A percentile compares a stretch with the other conserved stretches of the same genome.
Conservation (phyloP, 2,329 filamentous ascomycete genomes). For the Fusarium nanum region DNA sequence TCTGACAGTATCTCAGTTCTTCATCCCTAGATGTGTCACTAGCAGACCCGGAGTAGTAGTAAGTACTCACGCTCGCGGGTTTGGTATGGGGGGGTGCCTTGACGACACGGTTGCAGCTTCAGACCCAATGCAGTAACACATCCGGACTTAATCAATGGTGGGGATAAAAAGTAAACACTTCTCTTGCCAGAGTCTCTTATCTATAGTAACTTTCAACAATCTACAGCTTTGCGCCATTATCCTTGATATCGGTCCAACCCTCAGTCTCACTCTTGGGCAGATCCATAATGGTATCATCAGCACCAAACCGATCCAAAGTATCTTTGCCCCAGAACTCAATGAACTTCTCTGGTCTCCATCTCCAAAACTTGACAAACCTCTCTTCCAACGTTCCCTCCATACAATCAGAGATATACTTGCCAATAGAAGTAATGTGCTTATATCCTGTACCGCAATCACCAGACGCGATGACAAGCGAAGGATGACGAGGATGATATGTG, state of each 20-base stretch:
- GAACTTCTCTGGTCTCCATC: slow-evolving; percentile 27
- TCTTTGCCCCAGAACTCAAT: slow-evolving; percentile 22
- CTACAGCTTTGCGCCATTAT: rapidly evolving
- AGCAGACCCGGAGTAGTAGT: no score
- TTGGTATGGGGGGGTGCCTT: no score
- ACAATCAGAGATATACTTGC: slow-evolving; percentile 20
- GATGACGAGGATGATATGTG: slow-evolving; percentile 29
- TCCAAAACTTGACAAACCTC: slow-evolving; percentile 26
- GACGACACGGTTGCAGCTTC: no score
- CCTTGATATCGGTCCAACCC: slow-evolving; percentile 12
- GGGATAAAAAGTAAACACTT: no score
- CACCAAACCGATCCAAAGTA: slow-evolving; percentile 30
- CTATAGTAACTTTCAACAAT: no score
- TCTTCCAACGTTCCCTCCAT: slow-evolving; percentile 17
- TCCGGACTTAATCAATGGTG: no score
- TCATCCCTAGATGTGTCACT: no score
- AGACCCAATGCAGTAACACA: no score
- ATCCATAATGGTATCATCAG: slow-evolving; percentile 14
- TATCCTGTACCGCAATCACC: slow-evolving; percentile 30
- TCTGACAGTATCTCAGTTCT: no score
- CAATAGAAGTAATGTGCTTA: slow-evolving; percentile 33
- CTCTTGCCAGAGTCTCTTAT: background rate
- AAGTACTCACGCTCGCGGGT: no score
- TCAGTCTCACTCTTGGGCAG: background rate
- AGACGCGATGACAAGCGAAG: slow-evolving; percentile 25